Evolutionary conservation across 108 stramenopile species (phyloP).

Genomic region (Cyclotella baltica): DNA sequence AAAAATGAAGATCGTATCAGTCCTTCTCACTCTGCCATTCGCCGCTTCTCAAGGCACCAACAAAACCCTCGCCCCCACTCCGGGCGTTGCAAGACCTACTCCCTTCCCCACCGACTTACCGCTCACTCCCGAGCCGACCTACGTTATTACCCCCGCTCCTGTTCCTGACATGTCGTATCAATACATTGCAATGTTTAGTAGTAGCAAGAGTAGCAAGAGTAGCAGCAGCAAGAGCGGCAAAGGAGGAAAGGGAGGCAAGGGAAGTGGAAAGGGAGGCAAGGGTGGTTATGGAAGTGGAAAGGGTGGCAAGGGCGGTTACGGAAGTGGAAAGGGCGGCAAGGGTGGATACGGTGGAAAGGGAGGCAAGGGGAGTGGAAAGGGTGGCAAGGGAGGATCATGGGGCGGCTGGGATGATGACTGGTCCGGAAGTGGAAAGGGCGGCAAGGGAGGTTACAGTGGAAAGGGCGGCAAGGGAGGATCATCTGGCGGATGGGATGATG

Average conservation of each 20-base stretch:
- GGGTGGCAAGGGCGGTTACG: slow-evolving; percentile 1
- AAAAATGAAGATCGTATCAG: neutral
- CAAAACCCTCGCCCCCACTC: slow-evolving; percentile 16
- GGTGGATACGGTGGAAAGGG: neutral
- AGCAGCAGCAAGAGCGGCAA: neutral
- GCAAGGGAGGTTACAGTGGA: neutral
- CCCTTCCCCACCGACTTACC: neutral
- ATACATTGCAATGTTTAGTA: neutral
- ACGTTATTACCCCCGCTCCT: neutral
- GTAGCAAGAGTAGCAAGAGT: neutral
- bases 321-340: neutral
- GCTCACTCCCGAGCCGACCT: slow-evolving; percentile 1
- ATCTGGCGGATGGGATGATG: neutral
- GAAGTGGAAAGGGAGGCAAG: neutral
- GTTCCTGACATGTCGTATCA: slow-evolving; percentile 5
- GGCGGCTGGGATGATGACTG: neutral
- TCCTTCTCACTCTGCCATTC: slow-evolving; percentile 1
- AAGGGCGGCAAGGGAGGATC: slow-evolving; percentile 1
- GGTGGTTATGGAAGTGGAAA: neutral
- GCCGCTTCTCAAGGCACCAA: slow-evolving; percentile 8
- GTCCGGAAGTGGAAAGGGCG: neutral
- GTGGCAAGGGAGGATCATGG: slow-evolving; percentile 2
- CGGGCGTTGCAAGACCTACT: neutral
- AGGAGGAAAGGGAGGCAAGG: neutral
- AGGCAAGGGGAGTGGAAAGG: neutral